These are phyloP conservation scores for Coprinellus aureogranulatus DNA, from an alignment of 768 basidiomycete genomes.

Conservation along the genomic window DNA sequence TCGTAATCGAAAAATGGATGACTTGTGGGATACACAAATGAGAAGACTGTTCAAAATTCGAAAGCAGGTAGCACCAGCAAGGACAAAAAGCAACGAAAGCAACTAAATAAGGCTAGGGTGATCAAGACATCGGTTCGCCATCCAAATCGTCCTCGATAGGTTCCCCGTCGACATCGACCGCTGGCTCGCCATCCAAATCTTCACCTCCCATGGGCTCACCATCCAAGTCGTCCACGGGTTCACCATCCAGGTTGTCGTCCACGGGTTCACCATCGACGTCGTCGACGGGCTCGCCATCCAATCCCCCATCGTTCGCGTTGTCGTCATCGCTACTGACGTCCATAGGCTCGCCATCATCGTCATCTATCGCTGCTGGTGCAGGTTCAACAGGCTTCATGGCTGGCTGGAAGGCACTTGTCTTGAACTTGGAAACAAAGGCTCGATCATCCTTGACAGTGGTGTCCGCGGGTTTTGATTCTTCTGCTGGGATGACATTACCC, in stretches of 20 bases:
- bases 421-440: slow-evolving; percentile 63
- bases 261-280: slow-evolving; percentile 40
- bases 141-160: slow-evolving; percentile 40
- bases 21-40: too few species aligned
- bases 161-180: slow-evolving; percentile 25
- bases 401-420: slow-evolving; percentile 72
- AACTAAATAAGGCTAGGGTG: too few species aligned
- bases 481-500: slow-evolving; percentile 42
- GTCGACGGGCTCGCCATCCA: slow-evolving; percentile 28
- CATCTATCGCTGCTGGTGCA: slow-evolving; percentile 6
- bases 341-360: slow-evolving; percentile 18
- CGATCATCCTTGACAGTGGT: slow-evolving; percentile 12
- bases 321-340: slow-evolving; percentile 12
- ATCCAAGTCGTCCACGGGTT: slow-evolving; percentile 38
- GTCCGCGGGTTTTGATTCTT: slow-evolving; percentile 18
- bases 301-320: slow-evolving; percentile 33
- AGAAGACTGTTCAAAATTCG: too few species aligned
- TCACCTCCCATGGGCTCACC: slow-evolving; percentile 37
- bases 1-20: too few species aligned
- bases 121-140: too few species aligned
- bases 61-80: too few species aligned
- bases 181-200: slow-evolving; percentile 41
- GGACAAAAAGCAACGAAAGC: too few species aligned
- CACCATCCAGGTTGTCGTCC: slow-evolving; percentile 43
- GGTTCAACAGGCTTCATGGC: slow-evolving; percentile 43